Evolutionary conservation across 2,329 filamentous ascomycete species (phyloP).

Genomic region (Cytospora mali): DNA sequence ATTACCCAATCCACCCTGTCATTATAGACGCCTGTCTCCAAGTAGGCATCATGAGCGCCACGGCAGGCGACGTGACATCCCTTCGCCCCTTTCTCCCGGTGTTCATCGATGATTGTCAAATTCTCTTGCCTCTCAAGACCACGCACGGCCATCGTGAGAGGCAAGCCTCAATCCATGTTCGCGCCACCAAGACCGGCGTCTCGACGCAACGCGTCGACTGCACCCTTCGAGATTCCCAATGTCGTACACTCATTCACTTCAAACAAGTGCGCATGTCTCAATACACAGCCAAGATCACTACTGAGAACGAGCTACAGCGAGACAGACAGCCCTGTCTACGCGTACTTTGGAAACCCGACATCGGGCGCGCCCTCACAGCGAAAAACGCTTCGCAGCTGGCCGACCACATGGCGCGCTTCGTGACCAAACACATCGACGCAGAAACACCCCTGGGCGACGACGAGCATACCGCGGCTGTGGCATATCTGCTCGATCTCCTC

Average conservation of each 20-base stretch:
- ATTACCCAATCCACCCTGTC: conserved; percentile 41
- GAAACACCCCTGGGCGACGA: background rate
- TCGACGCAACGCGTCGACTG: too few relatives aligned
- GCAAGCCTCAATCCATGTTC: too few relatives aligned
- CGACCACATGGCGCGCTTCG: too few relatives aligned
- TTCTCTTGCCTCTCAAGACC: too few relatives aligned
- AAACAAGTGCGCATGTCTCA: background rate
- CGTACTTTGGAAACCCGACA: conserved; percentile 4
- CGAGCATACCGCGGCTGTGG: background rate
- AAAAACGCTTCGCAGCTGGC: too few relatives aligned
- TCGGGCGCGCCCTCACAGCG: background rate
- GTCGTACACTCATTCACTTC: background rate
- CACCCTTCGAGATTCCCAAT: background rate
- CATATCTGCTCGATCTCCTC: conserved; percentile 30
- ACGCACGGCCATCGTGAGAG: too few relatives aligned
- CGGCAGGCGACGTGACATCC: background rate
- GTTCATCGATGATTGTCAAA: too few relatives aligned
- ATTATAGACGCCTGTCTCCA: conserved; percentile 42
- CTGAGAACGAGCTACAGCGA: background rate
- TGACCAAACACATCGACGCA: too few relatives aligned
- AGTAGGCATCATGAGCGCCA: conserved; percentile 6
- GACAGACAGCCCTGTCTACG: conserved; percentile 3
- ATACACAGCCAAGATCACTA: background rate
- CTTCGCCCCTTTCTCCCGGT: background rate
- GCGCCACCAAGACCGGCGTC: too few relatives aligned